phyloP scores from a whole-genome alignment of 257 asterid species.

The Solanum gandarillasii region DNA sequence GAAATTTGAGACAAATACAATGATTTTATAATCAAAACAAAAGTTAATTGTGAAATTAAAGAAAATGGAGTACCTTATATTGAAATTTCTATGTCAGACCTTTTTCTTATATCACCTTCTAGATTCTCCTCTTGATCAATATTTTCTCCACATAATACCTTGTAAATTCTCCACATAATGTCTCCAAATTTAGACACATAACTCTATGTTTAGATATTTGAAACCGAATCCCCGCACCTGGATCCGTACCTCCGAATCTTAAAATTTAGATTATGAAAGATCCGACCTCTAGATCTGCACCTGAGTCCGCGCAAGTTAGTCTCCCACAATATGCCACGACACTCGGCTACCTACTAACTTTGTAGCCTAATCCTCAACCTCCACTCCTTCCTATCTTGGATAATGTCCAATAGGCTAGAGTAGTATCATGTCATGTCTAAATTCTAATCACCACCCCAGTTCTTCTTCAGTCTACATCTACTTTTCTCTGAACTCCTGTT shows the following conservation, averaged over 20 bases:
- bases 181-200: neutral
- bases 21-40: neutral
- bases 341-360: neutral
- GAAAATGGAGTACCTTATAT: neutral
- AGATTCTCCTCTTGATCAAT: too few relatives aligned
- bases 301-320: neutral
- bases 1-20: neutral
- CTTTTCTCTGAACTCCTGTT: neutral
- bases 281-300: neutral
- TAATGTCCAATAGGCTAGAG: neutral
- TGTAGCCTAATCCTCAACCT: neutral
- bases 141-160: too few relatives aligned
- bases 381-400: neutral
- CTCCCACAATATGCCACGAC: neutral
- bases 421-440: neutral
- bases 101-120: neutral
- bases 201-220: neutral
- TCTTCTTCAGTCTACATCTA: neutral
- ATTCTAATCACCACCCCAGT: neutral
- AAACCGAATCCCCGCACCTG: neutral
- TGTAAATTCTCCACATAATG: too few relatives aligned
- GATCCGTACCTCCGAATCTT: neutral
- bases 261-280: neutral
- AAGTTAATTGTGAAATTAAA: neutral
- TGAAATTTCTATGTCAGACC: neutral